Base-by-base conservation (phyloP, 2,329 filamentous ascomycete species). In the Cercospora canescens region DNA sequence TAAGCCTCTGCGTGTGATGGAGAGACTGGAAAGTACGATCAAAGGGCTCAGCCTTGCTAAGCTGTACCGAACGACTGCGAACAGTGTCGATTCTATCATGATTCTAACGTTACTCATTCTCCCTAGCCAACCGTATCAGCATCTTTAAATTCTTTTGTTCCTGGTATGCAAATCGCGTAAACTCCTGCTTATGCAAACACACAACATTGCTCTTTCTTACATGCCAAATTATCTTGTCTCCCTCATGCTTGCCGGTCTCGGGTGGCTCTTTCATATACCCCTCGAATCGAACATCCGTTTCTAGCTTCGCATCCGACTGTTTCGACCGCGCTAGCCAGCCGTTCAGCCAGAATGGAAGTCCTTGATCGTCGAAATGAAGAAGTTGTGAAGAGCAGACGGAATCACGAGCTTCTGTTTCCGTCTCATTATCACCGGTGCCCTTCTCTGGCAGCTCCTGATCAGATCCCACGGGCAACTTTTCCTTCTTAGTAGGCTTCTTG, bases 261-360 rank as follows among this genome's bases (percentile, higher is more conserved):
- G 48, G 48, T 12, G 48, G 48, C 48, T 52, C 48, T 2, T 3
- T 52, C 48, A 52, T 52, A n/a, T 52, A 52, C 16, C 48, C 48
- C 3, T 52, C 48, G 26, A 52, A 52, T 30, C 48, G 48, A 14
- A 21, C 18, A 16, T 52, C 24, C 1, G 1, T 9, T 12, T 52
- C 48, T 16, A 28, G 6, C 4, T 21, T 2, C 18, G 48, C 48
- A 8, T 52, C 48, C 14, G 24, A 11, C 26, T 52, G 2, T 6
- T 52, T 52, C 6, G 48, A 52, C 14, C 48, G 48, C 11, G 48
- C 48, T 16, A 80, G 71, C 79, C 81, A 82, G 62, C 81, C 81
- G 66, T 82, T 83, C 75, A 82, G 83, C 81, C 81, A 83, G 4
- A 83, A 73, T 1, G 81, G 81, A 60, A 72, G 78, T 21, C 78